phyloP scores from a whole-genome alignment of 2,329 filamentous ascomycete species.

The Penicillium sp. region DNA sequence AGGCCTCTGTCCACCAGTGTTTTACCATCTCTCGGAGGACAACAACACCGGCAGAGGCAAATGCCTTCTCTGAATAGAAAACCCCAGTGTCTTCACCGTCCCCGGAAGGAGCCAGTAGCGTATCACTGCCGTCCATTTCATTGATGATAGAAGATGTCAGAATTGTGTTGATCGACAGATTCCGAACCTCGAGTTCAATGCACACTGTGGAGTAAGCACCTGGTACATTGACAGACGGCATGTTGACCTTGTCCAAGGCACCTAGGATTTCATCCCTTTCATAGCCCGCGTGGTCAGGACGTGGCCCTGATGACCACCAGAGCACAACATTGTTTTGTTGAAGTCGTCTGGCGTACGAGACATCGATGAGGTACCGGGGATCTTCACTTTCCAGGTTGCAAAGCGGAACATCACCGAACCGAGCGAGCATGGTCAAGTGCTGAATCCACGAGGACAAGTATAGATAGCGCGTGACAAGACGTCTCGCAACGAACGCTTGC shows the following conservation, averaged over 20 bases:
- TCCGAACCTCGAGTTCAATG: conserved; percentile 86
- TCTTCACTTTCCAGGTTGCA: conserved; percentile 94
- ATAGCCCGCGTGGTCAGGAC: conserved; percentile 90
- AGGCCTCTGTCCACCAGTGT: conserved; percentile 93
- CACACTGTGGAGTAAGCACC: conserved; percentile 94
- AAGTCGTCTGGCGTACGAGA: conserved; percentile 82
- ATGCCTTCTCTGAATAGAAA: conserved; percentile 78
- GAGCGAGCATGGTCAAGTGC: conserved; percentile 75
- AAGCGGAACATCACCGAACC: conserved; percentile 86
- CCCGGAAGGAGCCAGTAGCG: conserved; percentile 71
- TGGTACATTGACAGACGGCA: conserved; percentile 87
- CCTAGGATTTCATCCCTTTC: conserved; percentile 84
- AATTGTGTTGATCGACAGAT: conserved; percentile 95
- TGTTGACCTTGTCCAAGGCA: conserved; percentile 73
- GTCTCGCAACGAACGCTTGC: conserved; percentile 79
- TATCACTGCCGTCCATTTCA: conserved; percentile 80
- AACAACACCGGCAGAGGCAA: conserved; percentile 79
- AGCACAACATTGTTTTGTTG: conserved; percentile 87
- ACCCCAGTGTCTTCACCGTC: conserved; percentile 59
- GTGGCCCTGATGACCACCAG: conserved; percentile 86
- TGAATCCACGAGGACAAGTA: conserved; percentile 86
- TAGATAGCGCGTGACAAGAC: conserved; percentile 80
- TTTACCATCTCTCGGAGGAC: conserved; percentile 98
- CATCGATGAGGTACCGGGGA: conserved; percentile 86
- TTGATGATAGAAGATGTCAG: conserved; percentile 94